These are phyloP conservation scores for Phytopythium sindhum DNA, from an alignment of 352 stramenopile species.

Conservation along the genomic window DNA sequence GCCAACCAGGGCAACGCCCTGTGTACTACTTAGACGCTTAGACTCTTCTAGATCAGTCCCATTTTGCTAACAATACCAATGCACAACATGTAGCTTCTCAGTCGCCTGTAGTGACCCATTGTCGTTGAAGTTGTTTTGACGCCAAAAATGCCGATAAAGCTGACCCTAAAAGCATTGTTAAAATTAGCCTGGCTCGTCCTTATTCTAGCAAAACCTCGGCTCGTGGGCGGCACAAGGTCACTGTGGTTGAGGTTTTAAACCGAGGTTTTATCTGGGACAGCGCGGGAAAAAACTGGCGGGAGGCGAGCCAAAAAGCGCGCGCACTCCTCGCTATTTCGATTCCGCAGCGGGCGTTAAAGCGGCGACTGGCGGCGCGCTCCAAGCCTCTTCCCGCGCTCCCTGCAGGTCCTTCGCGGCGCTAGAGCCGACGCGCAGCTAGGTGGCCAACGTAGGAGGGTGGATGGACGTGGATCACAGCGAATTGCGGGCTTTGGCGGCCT, in stretches of 20 bases:
- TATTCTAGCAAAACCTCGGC: too few relatives aligned
- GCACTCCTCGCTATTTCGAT: neutral
- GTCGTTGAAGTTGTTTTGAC: neutral
- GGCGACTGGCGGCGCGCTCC: neutral
- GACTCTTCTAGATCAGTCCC: neutral
- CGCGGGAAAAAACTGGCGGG: neutral
- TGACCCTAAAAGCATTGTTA: too few relatives aligned
- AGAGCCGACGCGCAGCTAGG: neutral
- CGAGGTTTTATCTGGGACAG: neutral
- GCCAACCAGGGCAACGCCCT: neutral
- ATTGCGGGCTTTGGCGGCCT: neutral
- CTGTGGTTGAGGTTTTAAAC: too few relatives aligned
- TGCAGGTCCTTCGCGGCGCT: neutral
- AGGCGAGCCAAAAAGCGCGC: slow-evolving; percentile 3
- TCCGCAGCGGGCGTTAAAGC: neutral
- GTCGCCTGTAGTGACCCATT: neutral
- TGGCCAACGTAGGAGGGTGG: neutral
- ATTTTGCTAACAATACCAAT: neutral
- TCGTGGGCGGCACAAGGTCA: too few relatives aligned
- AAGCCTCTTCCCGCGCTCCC: neutral
- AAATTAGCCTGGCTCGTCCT: too few relatives aligned
- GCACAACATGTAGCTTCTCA: neutral
- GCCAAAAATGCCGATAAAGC: too few relatives aligned
- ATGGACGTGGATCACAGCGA: neutral
- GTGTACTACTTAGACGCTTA: neutral